Evolutionary conservation across 148 eudicot genomes (phyloP).

Genomic region (Vaccinium macrocarpon): DNA sequence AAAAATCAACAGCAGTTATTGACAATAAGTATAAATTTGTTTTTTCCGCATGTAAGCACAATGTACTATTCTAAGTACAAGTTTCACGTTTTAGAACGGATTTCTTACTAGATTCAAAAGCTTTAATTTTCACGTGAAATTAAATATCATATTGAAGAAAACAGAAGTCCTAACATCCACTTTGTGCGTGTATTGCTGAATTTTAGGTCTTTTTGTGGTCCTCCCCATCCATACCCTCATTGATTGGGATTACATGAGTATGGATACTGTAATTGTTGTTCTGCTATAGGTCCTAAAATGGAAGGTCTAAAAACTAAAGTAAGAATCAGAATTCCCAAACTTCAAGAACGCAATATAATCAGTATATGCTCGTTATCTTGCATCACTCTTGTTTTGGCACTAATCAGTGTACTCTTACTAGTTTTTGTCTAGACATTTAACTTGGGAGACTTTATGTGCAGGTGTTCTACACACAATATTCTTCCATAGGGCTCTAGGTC

Average conservation of each 20-base stretch:
- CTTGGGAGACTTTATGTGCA: slow-evolving; percentile 41
- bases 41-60: background rate
- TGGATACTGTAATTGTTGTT: background rate
- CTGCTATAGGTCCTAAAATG: background rate
- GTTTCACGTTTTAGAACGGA: background rate
- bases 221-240: background rate
- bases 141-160: background rate
- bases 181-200: background rate
- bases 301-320: background rate
- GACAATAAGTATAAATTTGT: too few relatives aligned
- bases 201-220: background rate
- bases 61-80: background rate
- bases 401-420: background rate
- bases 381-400: background rate
- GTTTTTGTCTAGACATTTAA: background rate
- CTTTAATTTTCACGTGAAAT: background rate
- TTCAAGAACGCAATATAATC: too few relatives aligned
- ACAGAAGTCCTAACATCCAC: background rate
- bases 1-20: background rate
- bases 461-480: slow-evolving; percentile 89
- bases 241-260: background rate
- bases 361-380: background rate
- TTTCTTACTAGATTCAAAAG: background rate
- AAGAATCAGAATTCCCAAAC: background rate
- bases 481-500: slow-evolving; percentile 84